Evolutionary conservation across 2,329 filamentous ascomycete species (phyloP).

Genomic region (Coniosporium tulheliwenetii): DNA sequence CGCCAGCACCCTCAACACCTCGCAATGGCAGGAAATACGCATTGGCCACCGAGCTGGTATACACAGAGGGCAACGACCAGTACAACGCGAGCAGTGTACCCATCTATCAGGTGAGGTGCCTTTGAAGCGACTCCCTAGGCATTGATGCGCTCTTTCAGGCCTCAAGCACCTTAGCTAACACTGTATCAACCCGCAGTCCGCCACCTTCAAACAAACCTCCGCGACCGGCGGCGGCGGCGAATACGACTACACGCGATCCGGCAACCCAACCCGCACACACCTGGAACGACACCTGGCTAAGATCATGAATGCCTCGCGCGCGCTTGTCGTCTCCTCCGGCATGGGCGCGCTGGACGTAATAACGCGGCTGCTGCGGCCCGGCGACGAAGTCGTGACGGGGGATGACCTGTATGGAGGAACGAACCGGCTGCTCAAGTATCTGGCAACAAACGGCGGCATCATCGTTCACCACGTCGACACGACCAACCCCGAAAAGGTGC

Average conservation of each 20-base stretch:
- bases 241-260: conserved; percentile 97
- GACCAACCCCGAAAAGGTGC: conserved; percentile 58
- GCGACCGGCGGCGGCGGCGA: conserved; percentile 64
- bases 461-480: conserved; percentile 94
- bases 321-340: conserved; percentile 84
- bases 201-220: conserved; percentile 90
- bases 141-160: too few relatives aligned
- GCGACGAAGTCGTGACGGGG: conserved; percentile 93
- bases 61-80: conserved; percentile 90
- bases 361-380: conserved; percentile 73
- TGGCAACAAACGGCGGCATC: conserved; percentile 79
- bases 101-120: conserved; percentile 61
- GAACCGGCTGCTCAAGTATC: conserved; percentile 81
- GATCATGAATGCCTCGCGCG: conserved; percentile 91
- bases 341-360: conserved; percentile 98
- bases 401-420: conserved; percentile 95
- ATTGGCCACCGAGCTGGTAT: conserved; percentile 89
- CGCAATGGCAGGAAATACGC: conserved; percentile 77
- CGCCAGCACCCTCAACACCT: conserved; percentile 84
- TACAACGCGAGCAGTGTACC: conserved; percentile 93
- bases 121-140: too few relatives aligned
- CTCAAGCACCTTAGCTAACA: not conserved
- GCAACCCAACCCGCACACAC: conserved; percentile 91
- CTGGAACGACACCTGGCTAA: conserved; percentile 94
- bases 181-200: conserved; percentile 39